Evolutionary conservation across 352 stramenopile genomes (phyloP).

Genomic region (Pythium aristosporum): DNA sequence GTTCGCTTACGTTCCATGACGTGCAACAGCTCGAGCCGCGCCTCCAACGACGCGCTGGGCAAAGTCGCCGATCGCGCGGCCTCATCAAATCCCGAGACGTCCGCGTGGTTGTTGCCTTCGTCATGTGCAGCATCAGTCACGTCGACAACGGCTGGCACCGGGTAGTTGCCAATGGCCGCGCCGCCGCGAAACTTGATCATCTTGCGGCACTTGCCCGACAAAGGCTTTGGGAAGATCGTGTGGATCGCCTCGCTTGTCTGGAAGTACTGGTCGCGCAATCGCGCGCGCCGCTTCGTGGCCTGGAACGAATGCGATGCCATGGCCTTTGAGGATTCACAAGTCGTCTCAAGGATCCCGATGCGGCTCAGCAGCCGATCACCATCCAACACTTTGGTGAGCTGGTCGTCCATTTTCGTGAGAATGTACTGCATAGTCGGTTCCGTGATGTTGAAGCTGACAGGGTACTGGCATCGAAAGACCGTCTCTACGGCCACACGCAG

Average conservation of each 20-base stretch:
- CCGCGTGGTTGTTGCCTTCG: neutral
- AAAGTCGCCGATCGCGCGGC: conserved; percentile 7
- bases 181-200: conserved; percentile 55
- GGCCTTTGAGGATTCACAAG: conserved; percentile 46
- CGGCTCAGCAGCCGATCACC: conserved; percentile 51
- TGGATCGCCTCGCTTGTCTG: conserved; percentile 60
- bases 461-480: conserved; percentile 62
- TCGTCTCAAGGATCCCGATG: conserved; percentile 58
- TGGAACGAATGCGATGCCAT: conserved; percentile 46
- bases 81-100: neutral
- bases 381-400: conserved; percentile 53
- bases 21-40: conserved; percentile 30
- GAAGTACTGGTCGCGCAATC: conserved; percentile 59
- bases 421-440: conserved; percentile 41
- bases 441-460: conserved; percentile 44
- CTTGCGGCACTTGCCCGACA: conserved; percentile 46
- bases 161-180: conserved; percentile 46
- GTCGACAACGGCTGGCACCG: conserved; percentile 2
- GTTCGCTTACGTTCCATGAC: conserved; percentile 23
- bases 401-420: conserved; percentile 38
- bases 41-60: conserved; percentile 19
- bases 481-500: conserved; percentile 64
- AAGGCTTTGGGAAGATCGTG: conserved; percentile 50
- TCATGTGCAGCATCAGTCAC: neutral
- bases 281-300: conserved; percentile 35